Evolutionary conservation across 2,329 filamentous ascomycete genomes (phyloP), one percentile per base, ranked within the genome.

Genomic region (Claviceps arundinis): DNA sequence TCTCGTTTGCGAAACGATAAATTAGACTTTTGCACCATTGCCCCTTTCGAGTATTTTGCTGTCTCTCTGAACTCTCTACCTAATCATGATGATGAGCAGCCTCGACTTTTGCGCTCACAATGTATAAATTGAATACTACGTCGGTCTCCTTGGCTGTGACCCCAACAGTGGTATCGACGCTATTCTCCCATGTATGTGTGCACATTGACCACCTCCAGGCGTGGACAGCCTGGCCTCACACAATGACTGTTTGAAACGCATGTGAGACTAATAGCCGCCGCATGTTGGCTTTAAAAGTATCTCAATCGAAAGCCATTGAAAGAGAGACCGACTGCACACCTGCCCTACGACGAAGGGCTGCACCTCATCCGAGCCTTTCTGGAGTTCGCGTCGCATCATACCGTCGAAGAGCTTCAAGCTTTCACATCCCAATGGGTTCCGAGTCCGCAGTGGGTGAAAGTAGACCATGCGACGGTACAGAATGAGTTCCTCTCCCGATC

Each of bases 391-490:
- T 89, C 91, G 1, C 84, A 88, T 56, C 88, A 96, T 65, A 89
- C 88, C 0, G 85, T 98, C 60, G 93, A 98, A 68, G 89, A 97
- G 57, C 70, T 97, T 34, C 93, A 98, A 64, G 81, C 83, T 3
- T 97, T 97, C 65, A 96, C 91, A 0, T 74, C 81, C 14, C 91
- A 96, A 73, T 89, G 87, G 82, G 90, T 97, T 2, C 93, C 91
- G 0, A 82, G 85, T 53, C 90, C 93, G 1, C 80, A 82, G 59
- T 97, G 90, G 90, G 83, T 96, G 52, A 87, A 85, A 60, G 81
- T 85, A 4, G 82, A 94, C 50, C 76, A 82, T 49, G 74, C 85
- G 40, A 71, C 71, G 9, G 82, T 97, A 48, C 71, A 84, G 0
- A 70, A 80, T 1, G 71, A 79, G n/a, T 76, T 82, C 54, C 70